Conservation (phyloP, 495 filamentous ascomycete genomes). For the Penicillium cosmopolitanum region DNA sequence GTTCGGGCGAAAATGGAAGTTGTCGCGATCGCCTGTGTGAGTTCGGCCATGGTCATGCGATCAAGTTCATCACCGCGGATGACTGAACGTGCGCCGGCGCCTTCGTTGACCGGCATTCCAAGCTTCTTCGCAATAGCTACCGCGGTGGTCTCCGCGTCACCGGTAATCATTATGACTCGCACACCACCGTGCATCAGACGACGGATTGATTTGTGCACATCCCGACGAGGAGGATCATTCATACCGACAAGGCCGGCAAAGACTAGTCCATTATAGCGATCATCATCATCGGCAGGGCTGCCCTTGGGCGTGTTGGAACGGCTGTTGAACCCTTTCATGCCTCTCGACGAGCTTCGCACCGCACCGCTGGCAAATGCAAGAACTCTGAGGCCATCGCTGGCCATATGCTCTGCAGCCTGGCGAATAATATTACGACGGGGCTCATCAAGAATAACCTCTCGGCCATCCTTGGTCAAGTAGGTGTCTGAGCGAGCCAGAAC, state of each 20-base stretch:
- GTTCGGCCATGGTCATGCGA: constrained; percentile 79
- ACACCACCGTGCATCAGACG: constrained; percentile 92
- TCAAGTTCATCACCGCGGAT: constrained; percentile 90
- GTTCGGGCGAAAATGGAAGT: constrained; percentile 95
- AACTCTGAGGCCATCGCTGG: constrained; percentile 86
- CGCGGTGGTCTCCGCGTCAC: constrained; percentile 92
- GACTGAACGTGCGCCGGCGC: constrained; percentile 62
- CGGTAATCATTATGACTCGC: constrained; percentile 98
- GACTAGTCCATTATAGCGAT: constrained; percentile 76
- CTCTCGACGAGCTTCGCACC: constrained; percentile 36
- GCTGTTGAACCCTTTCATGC: constrained; percentile 42
- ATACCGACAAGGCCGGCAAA: constrained; percentile 95
- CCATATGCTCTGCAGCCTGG: constrained; percentile 87
- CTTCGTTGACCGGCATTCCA: constrained; percentile 75
- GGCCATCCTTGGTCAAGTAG: constrained; percentile 84
- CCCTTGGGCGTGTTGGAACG: constrained; percentile 53
- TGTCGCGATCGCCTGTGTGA: constrained; percentile 79
- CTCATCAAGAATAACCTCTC: constrained; percentile 85
- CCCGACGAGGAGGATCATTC: constrained; percentile 91
- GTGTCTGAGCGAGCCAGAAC: constrained; percentile 86
- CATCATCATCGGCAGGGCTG: constrained; percentile 61
- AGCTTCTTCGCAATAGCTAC: constrained; percentile 90
- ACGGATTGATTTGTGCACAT: constrained; percentile 86
- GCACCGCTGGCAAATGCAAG: constrained; percentile 87
- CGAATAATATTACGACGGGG: constrained; percentile 71